A percentile compares a stretch with the other conserved stretches of the same genome.
These are phyloP conservation scores for Tuber indicum DNA, from an alignment of 495 filamentous ascomycete species.

Conservation along the genomic window DNA sequence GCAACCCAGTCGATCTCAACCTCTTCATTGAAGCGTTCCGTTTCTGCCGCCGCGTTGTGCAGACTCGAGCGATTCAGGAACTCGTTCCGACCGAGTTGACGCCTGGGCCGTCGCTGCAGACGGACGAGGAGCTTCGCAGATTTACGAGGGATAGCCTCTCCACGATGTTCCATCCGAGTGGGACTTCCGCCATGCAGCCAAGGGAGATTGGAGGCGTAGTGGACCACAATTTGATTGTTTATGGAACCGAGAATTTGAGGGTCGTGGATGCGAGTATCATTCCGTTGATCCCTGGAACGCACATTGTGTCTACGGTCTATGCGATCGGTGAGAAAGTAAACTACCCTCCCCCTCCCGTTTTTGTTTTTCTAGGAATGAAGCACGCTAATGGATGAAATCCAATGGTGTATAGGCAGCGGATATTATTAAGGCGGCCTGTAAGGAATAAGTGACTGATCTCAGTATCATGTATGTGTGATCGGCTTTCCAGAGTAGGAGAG, in stretches of 20 bases:
- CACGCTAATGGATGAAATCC: conserved; percentile 16
- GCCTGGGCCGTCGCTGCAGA: conserved; percentile 34
- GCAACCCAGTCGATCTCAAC: conserved; percentile 46
- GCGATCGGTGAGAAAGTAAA: conserved; percentile 54
- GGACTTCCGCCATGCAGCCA: conserved; percentile 49
- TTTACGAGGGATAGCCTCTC: conserved; percentile 34
- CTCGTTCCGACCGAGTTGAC: conserved; percentile 40
- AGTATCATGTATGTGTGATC: not conserved
- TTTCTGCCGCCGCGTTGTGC: conserved; percentile 43
- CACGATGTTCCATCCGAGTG: conserved; percentile 45
- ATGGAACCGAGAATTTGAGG: conserved; percentile 49
- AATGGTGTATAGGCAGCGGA: conserved; percentile 41
- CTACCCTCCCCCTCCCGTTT: not conserved
- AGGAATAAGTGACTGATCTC: not conserved
- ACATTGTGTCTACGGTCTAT: conserved; percentile 53
- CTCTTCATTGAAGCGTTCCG: conserved; percentile 44
- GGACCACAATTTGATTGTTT: conserved; percentile 46
- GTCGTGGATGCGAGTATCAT: conserved; percentile 55
- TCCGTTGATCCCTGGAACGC: conserved; percentile 52
- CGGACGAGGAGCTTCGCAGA: conserved; percentile 33
- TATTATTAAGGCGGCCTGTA: conserved; percentile 41
- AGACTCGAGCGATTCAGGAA: conserved; percentile 41
- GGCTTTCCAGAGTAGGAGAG: not conserved
- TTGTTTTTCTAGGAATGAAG: not conserved
- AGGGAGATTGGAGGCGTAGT: conserved; percentile 49